Percentiles rank a stretch among this genome's conserved stretches.
These are phyloP conservation scores for Tephrocybe sp. DNA, from an alignment of 768 basidiomycete species.

Conservation along the genomic window DNA sequence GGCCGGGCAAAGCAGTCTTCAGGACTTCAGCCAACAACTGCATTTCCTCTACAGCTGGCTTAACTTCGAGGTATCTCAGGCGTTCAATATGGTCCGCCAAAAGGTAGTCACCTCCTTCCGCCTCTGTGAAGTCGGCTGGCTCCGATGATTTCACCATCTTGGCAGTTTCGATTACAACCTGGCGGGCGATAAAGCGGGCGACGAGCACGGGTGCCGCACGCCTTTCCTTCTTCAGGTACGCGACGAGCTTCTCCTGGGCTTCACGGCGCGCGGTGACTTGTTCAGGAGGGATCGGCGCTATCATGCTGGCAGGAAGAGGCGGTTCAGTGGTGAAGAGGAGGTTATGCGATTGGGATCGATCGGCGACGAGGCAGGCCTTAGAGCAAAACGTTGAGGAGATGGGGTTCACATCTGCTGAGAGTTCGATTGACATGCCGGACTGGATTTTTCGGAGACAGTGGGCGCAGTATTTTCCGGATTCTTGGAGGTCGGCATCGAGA, in stretches of 20 bases:
- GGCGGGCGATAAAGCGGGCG: conserved; percentile 71
- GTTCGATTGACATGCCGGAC: conserved; percentile 41
- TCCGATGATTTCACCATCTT: conserved; percentile 43
- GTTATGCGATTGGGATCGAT: conserved; percentile 60
- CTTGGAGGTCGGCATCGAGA: conserved; percentile 72
- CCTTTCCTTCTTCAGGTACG: conserved; percentile 50
- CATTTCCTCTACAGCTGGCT: conserved; percentile 47
- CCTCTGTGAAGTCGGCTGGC: conserved; percentile 43
- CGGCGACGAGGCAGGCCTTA: conserved; percentile 55
- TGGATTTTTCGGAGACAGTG: conserved; percentile 69
- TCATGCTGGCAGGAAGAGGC: conserved; percentile 51
- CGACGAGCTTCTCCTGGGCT: conserved; percentile 61
- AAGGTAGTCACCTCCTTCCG: conserved; percentile 54
- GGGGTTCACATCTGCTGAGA: conserved; percentile 45
- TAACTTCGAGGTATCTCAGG: conserved; percentile 63
- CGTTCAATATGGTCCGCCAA: conserved; percentile 80
- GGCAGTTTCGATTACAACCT: conserved; percentile 62
- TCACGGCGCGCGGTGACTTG: conserved; percentile 39
- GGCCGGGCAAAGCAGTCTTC: conserved; percentile 61
- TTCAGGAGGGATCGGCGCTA: conserved; percentile 25
- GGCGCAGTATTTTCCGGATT: conserved; percentile 66
- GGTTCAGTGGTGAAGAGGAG: conserved; percentile 72
- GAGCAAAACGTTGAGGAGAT: conserved; percentile 74
- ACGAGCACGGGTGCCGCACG: conserved; percentile 55
- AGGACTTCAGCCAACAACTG: conserved; percentile 55